Evolutionary conservation across 176 grass and related monocot genomes (phyloP), one percentile per base, ranked within the genome.

Genomic region (Carex scoparia): DNA sequence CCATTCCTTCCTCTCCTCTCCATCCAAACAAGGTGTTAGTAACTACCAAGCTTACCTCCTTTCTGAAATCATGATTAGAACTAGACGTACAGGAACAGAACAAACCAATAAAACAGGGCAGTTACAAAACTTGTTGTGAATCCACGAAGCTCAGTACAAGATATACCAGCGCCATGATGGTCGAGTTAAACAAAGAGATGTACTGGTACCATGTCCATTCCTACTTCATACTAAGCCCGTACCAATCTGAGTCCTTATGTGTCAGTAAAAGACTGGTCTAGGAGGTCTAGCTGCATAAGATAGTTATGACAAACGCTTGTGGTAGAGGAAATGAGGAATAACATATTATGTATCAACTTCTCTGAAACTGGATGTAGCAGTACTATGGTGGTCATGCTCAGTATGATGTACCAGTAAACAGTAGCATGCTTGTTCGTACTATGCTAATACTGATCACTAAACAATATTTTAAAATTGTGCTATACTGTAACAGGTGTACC

Each of bases 401-500:
- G 73, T 31, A 77, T 53, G 4, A 78, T 16, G 51, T 15, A 78
- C 18, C 27, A 33, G 74, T 57, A 33, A 78, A 4, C 11, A 77
- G 51, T 55, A 54, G 0, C 72, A 53, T 54, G 3, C 9, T 11
- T 76, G 11, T 76, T 14, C 19, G 30, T 54, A 23, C n/a, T 55
- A 54, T 56, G 27, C 72, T 5, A 27, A 77, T 56, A 32, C 19
- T 19, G 51, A 77, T 55, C 23, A 57, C 74, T 78, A 57, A 33
- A 78, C 12, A 56, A 78, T 13, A 56, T 6, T 57, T 8, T 16
- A 57, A n/a, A 35, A 8, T 33, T 78, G 73, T 16, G 23, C 51
- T 7, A 28, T 53, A 54, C 28, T 66, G 40, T 53, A 7, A 83
- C 38, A 83, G 81, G 96, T 98, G 54, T 98, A 98, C 87, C 93